Percentiles rank a stretch among this genome's conserved stretches.
These are phyloP conservation scores for Crithidia expoeki DNA, from an alignment of 208 protist genomes.

Conservation along the genomic window DNA sequence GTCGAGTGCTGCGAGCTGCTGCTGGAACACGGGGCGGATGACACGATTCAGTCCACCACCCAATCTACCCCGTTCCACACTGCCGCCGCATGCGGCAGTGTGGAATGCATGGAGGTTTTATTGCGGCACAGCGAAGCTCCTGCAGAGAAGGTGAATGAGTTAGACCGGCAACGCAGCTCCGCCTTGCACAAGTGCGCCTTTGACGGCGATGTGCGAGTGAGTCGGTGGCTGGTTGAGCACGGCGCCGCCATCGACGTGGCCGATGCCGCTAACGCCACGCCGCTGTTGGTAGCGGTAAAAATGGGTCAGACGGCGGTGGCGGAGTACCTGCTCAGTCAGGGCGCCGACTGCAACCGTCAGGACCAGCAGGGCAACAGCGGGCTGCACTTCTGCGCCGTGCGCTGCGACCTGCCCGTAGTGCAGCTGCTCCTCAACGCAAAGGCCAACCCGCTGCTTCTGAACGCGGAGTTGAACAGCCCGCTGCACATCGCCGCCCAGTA, in stretches of 20 bases:
- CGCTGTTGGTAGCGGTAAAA: constrained; percentile 90
- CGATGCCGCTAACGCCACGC: constrained; percentile 74
- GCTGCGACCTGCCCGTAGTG: constrained; percentile 81
- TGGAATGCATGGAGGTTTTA: constrained; percentile 90
- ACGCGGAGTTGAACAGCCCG: constrained; percentile 81
- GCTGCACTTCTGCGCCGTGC: constrained; percentile 88
- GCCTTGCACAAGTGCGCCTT: constrained; percentile 92
- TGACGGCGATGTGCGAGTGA: constrained; percentile 89
- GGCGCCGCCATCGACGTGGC: constrained; percentile 79
- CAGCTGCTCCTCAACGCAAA: constrained; percentile 71
- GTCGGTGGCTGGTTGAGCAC: constrained; percentile 88
- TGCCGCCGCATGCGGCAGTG: constrained; percentile 86
- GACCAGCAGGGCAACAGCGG: constrained; percentile 81
- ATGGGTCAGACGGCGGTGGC: constrained; percentile 83
- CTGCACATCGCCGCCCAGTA: constrained; percentile 84
- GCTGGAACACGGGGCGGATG: constrained; percentile 82
- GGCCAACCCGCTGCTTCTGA: constrained; percentile 65
- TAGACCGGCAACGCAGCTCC: constrained; percentile 82
- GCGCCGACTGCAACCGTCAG: constrained; percentile 69
- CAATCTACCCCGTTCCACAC: constrained; percentile 92
- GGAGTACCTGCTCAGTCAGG: constrained; percentile 75
- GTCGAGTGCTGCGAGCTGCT: constrained; percentile 83
- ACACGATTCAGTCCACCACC: constrained; percentile 79
- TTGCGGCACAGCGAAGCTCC: constrained; percentile 71
- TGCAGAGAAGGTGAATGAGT: constrained; percentile 77